Evolutionary conservation across 306 rosid species (phyloP).

Genomic region (Mimosa bimucronata): DNA sequence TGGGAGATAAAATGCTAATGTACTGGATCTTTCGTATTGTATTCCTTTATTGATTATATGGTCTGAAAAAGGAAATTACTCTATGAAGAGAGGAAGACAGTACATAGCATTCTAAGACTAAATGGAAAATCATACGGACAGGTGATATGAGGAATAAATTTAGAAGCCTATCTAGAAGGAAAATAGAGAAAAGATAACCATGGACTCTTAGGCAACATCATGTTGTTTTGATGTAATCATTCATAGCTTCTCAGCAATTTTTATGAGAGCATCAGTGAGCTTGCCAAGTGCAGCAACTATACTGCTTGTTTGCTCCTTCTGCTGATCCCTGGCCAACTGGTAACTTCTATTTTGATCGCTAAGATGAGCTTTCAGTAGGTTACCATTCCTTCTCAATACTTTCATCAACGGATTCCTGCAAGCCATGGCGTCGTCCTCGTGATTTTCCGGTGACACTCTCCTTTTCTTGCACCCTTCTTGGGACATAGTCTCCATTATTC

Average conservation of each 20-base stretch:
- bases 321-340: conserved; percentile 58
- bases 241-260: conserved; percentile 63
- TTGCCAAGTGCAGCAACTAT: conserved; percentile 53
- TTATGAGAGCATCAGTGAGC: conserved; percentile 56
- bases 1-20: conserved; percentile 2
- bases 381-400: conserved; percentile 44
- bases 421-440: conserved; percentile 32
- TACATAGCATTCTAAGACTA: conserved; percentile 25
- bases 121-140: conserved; percentile 24
- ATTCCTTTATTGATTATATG: neutral
- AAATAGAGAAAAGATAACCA: neutral
- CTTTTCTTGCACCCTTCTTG: conserved; percentile 51
- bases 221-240: conserved; percentile 26
- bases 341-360: conserved; percentile 47
- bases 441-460: conserved; percentile 38
- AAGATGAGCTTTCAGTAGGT: conserved; percentile 49
- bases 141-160: neutral
- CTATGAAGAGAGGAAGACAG: conserved; percentile 9
- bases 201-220: conserved; percentile 28
- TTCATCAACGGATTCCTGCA: conserved; percentile 39
- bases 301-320: conserved; percentile 50
- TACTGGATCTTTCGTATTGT: conserved; percentile 3
- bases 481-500: conserved; percentile 33
- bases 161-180: neutral
- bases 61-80: neutral